Conservation (phyloP, 306 rosid species). For the Casuarina equisetifolia region DNA sequence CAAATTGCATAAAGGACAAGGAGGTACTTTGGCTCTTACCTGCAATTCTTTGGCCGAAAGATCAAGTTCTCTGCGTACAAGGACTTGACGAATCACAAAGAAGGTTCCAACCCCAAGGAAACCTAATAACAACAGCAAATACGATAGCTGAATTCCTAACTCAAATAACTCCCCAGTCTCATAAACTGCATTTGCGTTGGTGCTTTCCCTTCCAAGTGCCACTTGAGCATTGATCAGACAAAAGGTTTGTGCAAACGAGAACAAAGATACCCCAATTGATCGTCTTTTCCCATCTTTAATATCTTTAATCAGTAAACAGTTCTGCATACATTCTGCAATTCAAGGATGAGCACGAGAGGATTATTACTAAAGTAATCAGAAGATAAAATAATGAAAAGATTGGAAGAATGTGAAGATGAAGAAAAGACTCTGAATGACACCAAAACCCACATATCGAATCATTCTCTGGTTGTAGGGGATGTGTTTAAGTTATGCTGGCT, state of each 20-base stretch:
- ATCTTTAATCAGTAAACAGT: constrained; percentile 34
- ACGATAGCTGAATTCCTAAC: constrained; percentile 84
- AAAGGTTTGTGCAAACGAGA: constrained; percentile 58
- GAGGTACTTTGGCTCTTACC: constrained; percentile 40
- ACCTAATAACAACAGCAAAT: constrained; percentile 63
- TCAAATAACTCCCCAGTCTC: constrained; percentile 84
- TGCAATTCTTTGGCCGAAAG: constrained; percentile 98
- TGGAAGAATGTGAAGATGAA: not conserved
- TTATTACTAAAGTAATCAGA: not conserved
- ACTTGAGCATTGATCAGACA: constrained; percentile 55
- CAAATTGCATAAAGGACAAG: constrained; percentile 10
- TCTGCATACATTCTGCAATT: constrained; percentile 38
- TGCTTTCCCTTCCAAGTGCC: constrained; percentile 56
- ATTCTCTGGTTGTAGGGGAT: constrained; percentile 1
- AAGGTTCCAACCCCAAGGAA: constrained; percentile 84
- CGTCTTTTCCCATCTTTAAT: constrained; percentile 41
- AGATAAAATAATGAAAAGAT: no score
- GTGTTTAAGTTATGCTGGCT: constrained; percentile 11
- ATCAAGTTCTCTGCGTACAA: constrained; percentile 94
- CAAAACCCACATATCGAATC: not conserved
- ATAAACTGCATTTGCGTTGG: constrained; percentile 55
- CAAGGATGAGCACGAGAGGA: constrained; percentile 17
- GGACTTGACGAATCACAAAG: constrained; percentile 92
- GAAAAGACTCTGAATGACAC: not conserved
- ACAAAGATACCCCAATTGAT: constrained; percentile 45